Base-by-base conservation (phyloP, 345 rosid genomes). In the Sapria himalayana region DNA sequence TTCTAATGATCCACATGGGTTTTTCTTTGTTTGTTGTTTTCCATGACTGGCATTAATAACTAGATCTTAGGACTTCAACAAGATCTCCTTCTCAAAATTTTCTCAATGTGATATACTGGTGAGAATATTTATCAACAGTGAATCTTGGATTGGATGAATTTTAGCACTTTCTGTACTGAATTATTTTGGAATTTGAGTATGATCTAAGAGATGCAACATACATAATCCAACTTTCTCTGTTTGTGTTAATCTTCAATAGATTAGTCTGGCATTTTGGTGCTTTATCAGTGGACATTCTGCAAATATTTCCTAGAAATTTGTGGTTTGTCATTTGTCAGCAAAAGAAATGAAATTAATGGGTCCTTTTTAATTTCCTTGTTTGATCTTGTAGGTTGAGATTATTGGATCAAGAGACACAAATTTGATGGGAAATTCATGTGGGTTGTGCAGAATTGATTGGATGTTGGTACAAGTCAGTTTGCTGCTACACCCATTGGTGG, bases 401-500 rank as follows among this genome's bases (percentile, higher is more conserved):
- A 19, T 17, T 37, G 49, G 49, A 54, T 50, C 33, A 37, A 33
- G 21, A 11, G 29, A 9, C 15, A 4, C 13, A 20, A 11, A 37
- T 9, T 41, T 55, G 38, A 41, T 48, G 22, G 22, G 41, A 19
- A 40, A 16, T 31, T 49, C 22, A 19, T 44, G 24, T 61, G 58
- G 51, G 33, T 52, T 11, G 27, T 54, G 58, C 58, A 64, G 72
- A 54, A 47, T 35, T 61, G 19, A 34, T 40, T 36, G 13, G 41
- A 53, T 41, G 50, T 9, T 43, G 36, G 32, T 27, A 13, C 49
- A 13, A 29, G 29, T 52, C 43, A 10, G 43, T 37, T 56, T 48
- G 29, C 46, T 27, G 42, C 62, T 36, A 59, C 42, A 45, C 45
- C 45, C 48, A 62, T 58, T 16, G 59, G 69, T 46, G 56, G 72